These are phyloP conservation scores for Chondrostereum purpureum DNA, from an alignment of 1,284 basidiomycete species.

Conservation along the genomic window DNA sequence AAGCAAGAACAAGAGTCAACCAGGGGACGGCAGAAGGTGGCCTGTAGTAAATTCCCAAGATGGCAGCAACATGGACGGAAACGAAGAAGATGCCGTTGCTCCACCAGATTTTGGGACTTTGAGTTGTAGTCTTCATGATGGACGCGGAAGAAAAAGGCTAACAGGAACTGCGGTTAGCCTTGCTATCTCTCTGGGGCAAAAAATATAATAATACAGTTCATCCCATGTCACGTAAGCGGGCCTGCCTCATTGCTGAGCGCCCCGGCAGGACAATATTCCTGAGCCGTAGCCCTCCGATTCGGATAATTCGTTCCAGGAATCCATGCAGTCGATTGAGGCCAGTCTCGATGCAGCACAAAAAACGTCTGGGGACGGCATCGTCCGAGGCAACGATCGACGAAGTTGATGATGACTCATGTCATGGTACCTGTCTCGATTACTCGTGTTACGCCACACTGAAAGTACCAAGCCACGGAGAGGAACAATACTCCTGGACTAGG, in stretches of 20 bases:
- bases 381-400: background rate
- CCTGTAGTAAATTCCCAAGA: conserved; percentile 43
- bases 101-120: conserved; percentile 49
- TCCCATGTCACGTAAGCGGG: background rate
- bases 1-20: conserved; percentile 44
- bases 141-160: background rate
- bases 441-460: conserved; percentile 26
- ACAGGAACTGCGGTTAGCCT: background rate
- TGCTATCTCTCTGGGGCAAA: background rate
- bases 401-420: conserved; percentile 48
- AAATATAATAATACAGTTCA: background rate
- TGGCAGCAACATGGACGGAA: conserved; percentile 54
- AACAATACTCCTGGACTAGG: conserved; percentile 15
- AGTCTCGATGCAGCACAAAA: too few relatives aligned
- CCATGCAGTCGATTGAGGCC: too few relatives aligned
- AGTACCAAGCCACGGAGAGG: background rate
- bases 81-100: conserved; percentile 64
- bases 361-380: background rate
- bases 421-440: conserved; percentile 38
- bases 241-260: too few relatives aligned
- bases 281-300: too few relatives aligned
- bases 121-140: background rate
- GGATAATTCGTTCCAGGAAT: too few relatives aligned
- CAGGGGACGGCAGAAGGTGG: conserved; percentile 41
- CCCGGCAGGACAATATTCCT: too few relatives aligned